These are phyloP conservation scores for Excoecaria agallocha DNA, from an alignment of 345 rosid genomes.

Conservation along the genomic window DNA sequence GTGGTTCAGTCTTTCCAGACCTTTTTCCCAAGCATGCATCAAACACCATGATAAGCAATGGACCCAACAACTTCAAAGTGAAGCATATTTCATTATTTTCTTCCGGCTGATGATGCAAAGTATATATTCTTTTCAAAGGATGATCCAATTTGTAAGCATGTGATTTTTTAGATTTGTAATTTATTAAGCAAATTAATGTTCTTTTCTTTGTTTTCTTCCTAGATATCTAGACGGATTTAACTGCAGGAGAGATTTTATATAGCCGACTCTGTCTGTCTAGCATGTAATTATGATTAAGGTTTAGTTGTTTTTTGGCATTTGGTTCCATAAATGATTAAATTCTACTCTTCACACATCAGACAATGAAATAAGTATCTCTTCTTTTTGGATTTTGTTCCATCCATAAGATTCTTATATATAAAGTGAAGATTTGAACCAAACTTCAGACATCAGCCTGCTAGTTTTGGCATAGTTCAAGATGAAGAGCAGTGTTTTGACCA, in stretches of 20 bases:
- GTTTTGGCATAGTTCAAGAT: not conserved
- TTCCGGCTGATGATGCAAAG: not conserved
- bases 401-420: not conserved
- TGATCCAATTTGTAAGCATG: not conserved
- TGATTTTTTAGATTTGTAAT: not conserved
- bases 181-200: not conserved
- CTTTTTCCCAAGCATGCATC: slow-evolving; percentile 8
- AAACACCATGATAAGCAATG: slow-evolving; percentile 8
- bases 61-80: slow-evolving; percentile 1
- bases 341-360: too few relatives aligned
- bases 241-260: too few relatives aligned
- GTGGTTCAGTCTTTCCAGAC: not conserved
- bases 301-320: too few relatives aligned
- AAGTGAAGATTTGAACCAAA: not conserved
- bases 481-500: not conserved
- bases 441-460: not conserved
- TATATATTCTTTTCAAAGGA: not conserved
- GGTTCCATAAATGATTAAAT: too few relatives aligned
- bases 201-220: not conserved
- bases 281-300: too few relatives aligned
- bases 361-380: too few relatives aligned
- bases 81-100: not conserved
- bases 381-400: not conserved
- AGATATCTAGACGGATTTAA: too few relatives aligned
- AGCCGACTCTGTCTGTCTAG: too few relatives aligned